These are phyloP conservation scores for Mycena alexandri DNA, from an alignment of 768 basidiomycete species.

Conservation along the genomic window DNA sequence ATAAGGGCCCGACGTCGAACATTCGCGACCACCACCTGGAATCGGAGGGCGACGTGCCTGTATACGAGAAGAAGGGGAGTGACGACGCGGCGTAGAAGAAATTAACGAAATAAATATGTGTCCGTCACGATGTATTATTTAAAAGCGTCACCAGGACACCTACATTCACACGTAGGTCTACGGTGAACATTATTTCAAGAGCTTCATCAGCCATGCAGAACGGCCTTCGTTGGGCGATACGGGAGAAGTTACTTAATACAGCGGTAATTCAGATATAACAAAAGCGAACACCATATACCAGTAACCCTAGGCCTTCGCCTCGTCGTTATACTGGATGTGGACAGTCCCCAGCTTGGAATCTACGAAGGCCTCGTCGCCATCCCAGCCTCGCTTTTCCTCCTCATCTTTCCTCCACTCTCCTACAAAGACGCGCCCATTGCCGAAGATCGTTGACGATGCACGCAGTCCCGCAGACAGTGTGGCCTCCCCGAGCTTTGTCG, in stretches of 20 bases:
- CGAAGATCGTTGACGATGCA: slow-evolving; percentile 8
- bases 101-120: no score
- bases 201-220: no score
- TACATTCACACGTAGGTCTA: no score
- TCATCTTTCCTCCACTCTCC: slow-evolving; percentile 30
- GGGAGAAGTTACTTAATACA: no score
- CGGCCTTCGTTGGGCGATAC: no score
- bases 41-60: neutral
- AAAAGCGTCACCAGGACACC: no score
- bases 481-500: slow-evolving; percentile 23
- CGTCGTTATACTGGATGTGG: slow-evolving; percentile 19
- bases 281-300: no score
- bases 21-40: slow-evolving; percentile 44
- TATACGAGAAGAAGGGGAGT: slow-evolving; percentile 20
- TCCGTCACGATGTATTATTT: no score
- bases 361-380: slow-evolving; percentile 25
- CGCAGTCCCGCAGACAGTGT: slow-evolving; percentile 22
- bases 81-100: slow-evolving; percentile 22
- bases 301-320: neutral
- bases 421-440: slow-evolving; percentile 21
- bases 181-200: no score
- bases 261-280: no score
- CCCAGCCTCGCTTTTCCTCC: neutral
- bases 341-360: slow-evolving; percentile 17
- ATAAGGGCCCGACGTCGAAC: slow-evolving; percentile 71